Evolutionary conservation across 176 grass and related monocot genomes (phyloP).

Genomic region (Melocanna baccifera): DNA sequence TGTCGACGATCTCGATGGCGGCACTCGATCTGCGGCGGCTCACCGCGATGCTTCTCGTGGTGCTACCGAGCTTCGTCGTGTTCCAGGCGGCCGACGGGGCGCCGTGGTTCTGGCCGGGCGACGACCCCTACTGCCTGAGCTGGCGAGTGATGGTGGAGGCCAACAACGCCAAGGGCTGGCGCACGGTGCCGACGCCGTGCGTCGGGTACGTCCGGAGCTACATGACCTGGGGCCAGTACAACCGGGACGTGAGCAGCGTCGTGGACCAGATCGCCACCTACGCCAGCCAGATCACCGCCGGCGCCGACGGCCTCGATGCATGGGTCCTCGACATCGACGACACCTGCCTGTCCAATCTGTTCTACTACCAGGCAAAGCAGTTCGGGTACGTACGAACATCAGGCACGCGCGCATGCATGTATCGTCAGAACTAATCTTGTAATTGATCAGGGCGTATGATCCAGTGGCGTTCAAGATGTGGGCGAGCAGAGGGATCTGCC

Average conservation of each 20-base stretch:
- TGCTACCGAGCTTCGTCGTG: not conserved
- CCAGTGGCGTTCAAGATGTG: constrained; percentile 64
- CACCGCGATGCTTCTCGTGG: not conserved
- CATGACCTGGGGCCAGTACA: constrained; percentile 71
- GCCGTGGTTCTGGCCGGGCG: constrained; percentile 31
- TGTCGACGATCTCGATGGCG: not conserved
- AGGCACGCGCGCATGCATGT: not conserved
- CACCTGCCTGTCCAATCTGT: constrained; percentile 78
- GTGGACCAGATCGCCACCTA: constrained; percentile 48
- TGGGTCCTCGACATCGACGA: constrained; percentile 92
- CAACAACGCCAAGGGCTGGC: constrained; percentile 68
- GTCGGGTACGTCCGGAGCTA: constrained; percentile 57
- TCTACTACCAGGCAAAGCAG: constrained; percentile 58
- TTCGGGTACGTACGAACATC: constrained; percentile 48
- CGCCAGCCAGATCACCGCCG: constrained; percentile 6
- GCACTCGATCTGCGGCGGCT: not conserved
- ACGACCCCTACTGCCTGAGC: constrained; percentile 50
- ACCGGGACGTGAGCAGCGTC: constrained; percentile 43
- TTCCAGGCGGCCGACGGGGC: not conserved
- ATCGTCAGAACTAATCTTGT: not conserved
- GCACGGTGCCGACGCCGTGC: constrained; percentile 53
- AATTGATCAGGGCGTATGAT: constrained; percentile 51
- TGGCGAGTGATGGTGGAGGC: constrained; percentile 82
- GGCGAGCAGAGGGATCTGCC: constrained; percentile 58
- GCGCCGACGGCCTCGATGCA: constrained; percentile 51